Evolutionary conservation across 495 filamentous ascomycete genomes (phyloP).

Genomic region (Lichenothelia convexa): DNA sequence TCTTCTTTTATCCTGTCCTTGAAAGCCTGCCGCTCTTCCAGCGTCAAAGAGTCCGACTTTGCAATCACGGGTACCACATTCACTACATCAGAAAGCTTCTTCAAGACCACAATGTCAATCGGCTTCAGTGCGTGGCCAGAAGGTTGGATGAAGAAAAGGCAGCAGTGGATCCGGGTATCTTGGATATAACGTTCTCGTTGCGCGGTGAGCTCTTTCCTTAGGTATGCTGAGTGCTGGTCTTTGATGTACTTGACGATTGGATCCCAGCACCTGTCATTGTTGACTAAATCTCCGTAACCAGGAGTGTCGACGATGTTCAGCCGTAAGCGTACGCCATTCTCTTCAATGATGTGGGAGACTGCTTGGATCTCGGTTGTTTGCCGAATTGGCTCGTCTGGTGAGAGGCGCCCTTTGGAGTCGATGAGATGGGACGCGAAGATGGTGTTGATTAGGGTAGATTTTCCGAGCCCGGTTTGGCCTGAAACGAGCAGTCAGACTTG

Average conservation of each 20-base stretch:
- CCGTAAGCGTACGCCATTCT: conserved; percentile 68
- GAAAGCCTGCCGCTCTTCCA: conserved; percentile 90
- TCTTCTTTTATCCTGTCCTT: conserved; percentile 99
- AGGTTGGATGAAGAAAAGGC: conserved; percentile 98
- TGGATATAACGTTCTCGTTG: conserved; percentile 98
- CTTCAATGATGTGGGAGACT: conserved; percentile 96
- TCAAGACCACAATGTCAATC: conserved; percentile 97
- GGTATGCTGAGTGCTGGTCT: conserved; percentile 99
- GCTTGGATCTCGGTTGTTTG: conserved; percentile 95
- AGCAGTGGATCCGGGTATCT: conserved; percentile 98
- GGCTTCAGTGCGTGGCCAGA: conserved; percentile 95
- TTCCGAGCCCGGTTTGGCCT: conserved; percentile 98
- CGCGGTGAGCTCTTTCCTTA: conserved; percentile 98
- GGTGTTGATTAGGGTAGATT: conserved; percentile 98
- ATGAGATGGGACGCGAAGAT: conserved; percentile 99
- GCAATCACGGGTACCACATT: conserved; percentile 98
- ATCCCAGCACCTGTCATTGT: conserved; percentile 74
- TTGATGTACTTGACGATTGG: conserved; percentile 99
- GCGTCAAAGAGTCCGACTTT: conserved; percentile 89
- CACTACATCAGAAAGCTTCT: conserved; percentile 96
- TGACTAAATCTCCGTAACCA: conserved; percentile 65
- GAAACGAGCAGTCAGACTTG: conserved; percentile 4
- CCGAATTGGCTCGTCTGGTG: conserved; percentile 81
- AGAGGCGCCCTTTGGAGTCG: conserved; percentile 88
- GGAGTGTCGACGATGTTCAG: conserved; percentile 69